Base-by-base conservation (phyloP, 1,284 basidiomycete species). In the Apiotrichum montevideense region DNA sequence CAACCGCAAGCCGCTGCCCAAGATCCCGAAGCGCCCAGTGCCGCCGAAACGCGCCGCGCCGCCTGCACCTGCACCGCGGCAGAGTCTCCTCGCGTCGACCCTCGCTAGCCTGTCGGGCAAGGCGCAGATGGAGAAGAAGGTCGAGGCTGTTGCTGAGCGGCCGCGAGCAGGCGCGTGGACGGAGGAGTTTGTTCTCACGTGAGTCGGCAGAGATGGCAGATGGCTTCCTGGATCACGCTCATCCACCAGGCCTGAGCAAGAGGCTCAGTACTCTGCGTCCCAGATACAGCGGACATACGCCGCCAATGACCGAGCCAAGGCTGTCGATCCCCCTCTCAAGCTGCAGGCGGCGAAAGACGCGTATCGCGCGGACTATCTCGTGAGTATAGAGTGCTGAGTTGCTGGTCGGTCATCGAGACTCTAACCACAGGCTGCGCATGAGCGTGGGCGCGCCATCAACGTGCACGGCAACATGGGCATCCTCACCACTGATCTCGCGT, bases 281-380 rank as follows among this genome's bases (percentile, higher is more conserved):
- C 15, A 44, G 4, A 48, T 54, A 8, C 35, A 47, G 37, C 45
- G 61, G 9, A 34, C 32, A 11, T 44, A 50, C 39, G 52, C 46
- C 9, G 57, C 52, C 3, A 37, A 41, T 7, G 52, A 62, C 37
- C 51, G 60, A 4, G 39, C 43, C 9, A 46, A 45, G 33, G 52
- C 39, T 7, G 35, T 32, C 14, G 35, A 15, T 35, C 46, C 55
- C 35, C 58, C 66, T n/a, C 62, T 69, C 11, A 62, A 63, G 47
- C 48, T 67, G 33, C 67, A 69, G 56, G 64, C 61, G 40, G 61
- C 63, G 2, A 66, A 66, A 52, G 67, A 69, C 52, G 60, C 61
- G 34, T 67, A 67, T 39, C 55, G 58, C 32, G 56, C 63, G 5
- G 66, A 69, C 47, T 47, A 59, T 11, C 41, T 51, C 4, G 66